Evolutionary conservation across 148 eudicot genomes (phyloP), one percentile per base, ranked within the genome.

Genomic region (Fagopyrum esculentum): DNA sequence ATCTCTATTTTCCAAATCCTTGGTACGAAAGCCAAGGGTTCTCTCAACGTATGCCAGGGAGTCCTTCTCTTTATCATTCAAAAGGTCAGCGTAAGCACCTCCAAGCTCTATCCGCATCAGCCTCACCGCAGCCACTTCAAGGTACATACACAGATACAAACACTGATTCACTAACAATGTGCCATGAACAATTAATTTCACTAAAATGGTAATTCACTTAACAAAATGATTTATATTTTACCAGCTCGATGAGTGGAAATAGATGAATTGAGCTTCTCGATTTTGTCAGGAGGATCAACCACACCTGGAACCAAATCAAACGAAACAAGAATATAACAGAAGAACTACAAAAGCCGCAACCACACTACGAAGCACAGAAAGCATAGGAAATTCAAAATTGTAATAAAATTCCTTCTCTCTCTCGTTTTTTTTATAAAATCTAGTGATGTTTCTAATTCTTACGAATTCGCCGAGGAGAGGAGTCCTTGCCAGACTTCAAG

Each of bases 221-320:
- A 6, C 61, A 56, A 6, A 26, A 55, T 56, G 29, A 56, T 57
- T 16, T 45, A 19, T 19, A 71, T 48, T 30, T 80, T 84, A 94
- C 97, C 98, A 77, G 98, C 98, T 90, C 98, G 86, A 75, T 94
- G 98, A 12, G 98, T 95, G 61, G 97, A 94, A 85, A 94, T 85
- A 55, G 87, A 86, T 82, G 89, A 78, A 87, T 94, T 91, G 78
- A 90, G 84, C 77, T 83, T 91, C 72, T 82, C 89, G 71, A 78
- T 72, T 78, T 77, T 86, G 63, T 78, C 78, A 22, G 75, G 72
- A 63, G 81, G 73, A 73, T 71, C 81, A 73, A 75, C 19, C 46
- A 40, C 79, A 49, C 84, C 86, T 79, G 45, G 10, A 68, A 79
- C 30, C 45, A 75, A 17, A 44, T 45, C 69, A 72, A 69, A 55